Conservation (phyloP, 108 stramenopile species). For the Phaeodactylum tricornutum region DNA sequence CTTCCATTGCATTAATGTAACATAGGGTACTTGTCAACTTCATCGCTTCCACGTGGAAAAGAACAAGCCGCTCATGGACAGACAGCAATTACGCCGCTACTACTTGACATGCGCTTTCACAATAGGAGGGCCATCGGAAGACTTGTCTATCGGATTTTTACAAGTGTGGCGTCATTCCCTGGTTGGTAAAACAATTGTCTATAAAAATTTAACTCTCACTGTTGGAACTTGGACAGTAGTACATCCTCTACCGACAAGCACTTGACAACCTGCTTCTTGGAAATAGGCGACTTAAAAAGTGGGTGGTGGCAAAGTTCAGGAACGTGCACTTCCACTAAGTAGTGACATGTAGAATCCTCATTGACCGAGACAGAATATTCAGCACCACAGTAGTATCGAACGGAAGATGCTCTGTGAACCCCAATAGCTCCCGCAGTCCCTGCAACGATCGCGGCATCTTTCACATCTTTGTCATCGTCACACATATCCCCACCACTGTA, state of each 20-base stretch:
- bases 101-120: too few species aligned
- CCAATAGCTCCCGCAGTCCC: slow-evolving; percentile 47
- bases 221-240: too few species aligned
- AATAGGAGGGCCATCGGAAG: too few species aligned
- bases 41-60: too few species aligned
- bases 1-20: too few species aligned
- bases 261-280: slow-evolving; percentile 71
- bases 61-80: too few species aligned
- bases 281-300: slow-evolving; percentile 56
- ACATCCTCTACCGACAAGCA: slow-evolving; percentile 39
- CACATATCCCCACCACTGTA: slow-evolving; percentile 63
- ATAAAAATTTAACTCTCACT: too few species aligned
- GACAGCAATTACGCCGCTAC: too few species aligned
- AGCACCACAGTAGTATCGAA: slow-evolving; percentile 63
- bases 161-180: too few species aligned
- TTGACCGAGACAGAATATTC: slow-evolving; percentile 44
- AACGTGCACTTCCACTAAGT: slow-evolving; percentile 56
- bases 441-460: slow-evolving; percentile 66
- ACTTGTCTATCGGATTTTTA: too few species aligned
- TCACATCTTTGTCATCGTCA: slow-evolving; percentile 67
- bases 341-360: slow-evolving; percentile 86
- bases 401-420: slow-evolving; percentile 58
- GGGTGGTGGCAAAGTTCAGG: slow-evolving; percentile 75
- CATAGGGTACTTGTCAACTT: too few species aligned
- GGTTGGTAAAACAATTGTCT: too few species aligned